Evolutionary conservation across 2,329 filamentous ascomycete species (phyloP), one percentile per base, ranked within the genome.

Genomic region (Verticillium nubilum): DNA sequence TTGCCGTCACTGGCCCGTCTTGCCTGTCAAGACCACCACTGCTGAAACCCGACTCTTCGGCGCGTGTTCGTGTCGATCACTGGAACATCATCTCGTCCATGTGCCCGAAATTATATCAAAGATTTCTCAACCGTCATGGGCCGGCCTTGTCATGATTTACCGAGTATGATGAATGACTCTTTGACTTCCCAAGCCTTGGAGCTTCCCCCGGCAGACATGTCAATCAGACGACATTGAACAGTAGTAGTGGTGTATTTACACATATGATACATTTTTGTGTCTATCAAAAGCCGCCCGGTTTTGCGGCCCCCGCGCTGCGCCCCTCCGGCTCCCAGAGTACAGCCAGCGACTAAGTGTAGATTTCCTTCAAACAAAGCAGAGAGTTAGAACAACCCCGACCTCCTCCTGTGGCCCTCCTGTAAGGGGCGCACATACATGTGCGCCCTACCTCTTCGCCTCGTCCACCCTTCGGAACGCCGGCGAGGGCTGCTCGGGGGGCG

Each of bases 391-490:
- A 42, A 56, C 27, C 17, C 17, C 15, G 29, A 23, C 31, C 15
- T 27, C 29, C n/a, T 26, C 31, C 9, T n/a, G n/a, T n/a, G n/a
- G n/a, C n/a, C n/a, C n/a, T n/a, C n/a, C n/a, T n/a, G n/a, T n/a
- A n/a, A n/a, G n/a, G n/a, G n/a, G n/a, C n/a, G n/a, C n/a, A n/a
- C n/a, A n/a, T n/a, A n/a, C n/a, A n/a, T n/a, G n/a, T n/a, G 25
- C 9, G 19, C 5, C 29, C 19, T 29, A 29, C 54, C 23, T 56
- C 23, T 23, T 23, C 31, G 23, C 42, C 42, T 25, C 42, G 42
- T 47, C 42, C 31, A 42, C 28, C 29, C 66, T 65, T 63, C 67
- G 67, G 63, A 76, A 78, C 7, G 75, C 74, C 28, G 76, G 74
- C 53, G 74, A 71, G 5, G 72, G 69, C 15, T 73, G 72, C 58